Evolutionary conservation across 208 protist species (phyloP), one percentile per base, ranked within the genome.

Genomic region (Acanthamoeba sp.): DNA sequence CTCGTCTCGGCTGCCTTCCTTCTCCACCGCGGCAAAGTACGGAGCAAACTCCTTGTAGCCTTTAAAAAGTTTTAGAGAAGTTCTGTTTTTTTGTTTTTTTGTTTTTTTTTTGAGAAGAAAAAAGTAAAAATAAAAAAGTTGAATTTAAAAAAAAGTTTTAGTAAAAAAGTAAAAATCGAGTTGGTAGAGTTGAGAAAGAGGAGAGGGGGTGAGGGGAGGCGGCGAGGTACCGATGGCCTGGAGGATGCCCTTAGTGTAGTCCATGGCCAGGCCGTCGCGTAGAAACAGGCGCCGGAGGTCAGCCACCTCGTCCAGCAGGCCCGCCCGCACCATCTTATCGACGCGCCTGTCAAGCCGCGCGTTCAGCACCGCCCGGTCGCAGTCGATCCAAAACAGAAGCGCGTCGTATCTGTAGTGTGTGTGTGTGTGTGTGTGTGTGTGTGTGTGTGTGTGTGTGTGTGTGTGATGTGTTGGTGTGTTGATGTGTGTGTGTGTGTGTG

Each of bases 11-110:
- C 36, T 24, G 3, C n/a, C 38, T 1, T 2, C 38, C 22, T 18
- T 29, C 73, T 82, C 73, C 10, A 32, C 18, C n/a, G 88, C 88
- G 7, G 93, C 62, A 78, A 93, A 93, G 40, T 93, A 93, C 14
- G 88, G 62, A 16, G 57, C 88, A 78, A 93, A 93, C 64, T 93
- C 88, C 40, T 93, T 93, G 64, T 93, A 93, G 29, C 88, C 85
- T 91, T 12, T 7, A n/a, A 3, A 48, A 3, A n/a, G 24, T 24
- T 16, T 64, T 64, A 16, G 57, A 24, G 57, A 24, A n/a, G 16
- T 16, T n/a, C 20, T 16, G 57, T 64, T 64, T n/a, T n/a, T 64
- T 16, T 64, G 16, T 64, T 16, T n/a, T 24, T 64, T 64, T 64
- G 57, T 64, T n/a, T 64, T 24, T n/a, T 24, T n/a, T n/a, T n/a